Base-by-base conservation (phyloP, 2,329 filamentous ascomycete genomes). In the Colletotrichum horii region DNA sequence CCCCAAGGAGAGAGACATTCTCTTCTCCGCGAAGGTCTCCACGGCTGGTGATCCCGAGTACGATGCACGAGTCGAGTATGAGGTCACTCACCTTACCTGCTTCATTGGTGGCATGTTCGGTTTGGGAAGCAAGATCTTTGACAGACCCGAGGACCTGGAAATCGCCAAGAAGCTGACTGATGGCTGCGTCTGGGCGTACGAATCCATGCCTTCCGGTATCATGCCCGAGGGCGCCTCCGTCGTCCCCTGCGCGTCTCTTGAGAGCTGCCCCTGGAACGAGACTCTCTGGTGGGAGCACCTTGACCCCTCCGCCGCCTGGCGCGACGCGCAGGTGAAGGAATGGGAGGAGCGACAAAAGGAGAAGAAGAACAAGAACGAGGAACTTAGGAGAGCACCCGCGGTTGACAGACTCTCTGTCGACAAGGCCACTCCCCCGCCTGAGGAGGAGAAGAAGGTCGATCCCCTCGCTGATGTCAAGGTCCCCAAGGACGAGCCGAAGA, bases 61-160 rank as follows among this genome's bases (percentile, higher is more conserved):
- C 11, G 84, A 88, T 12, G 80, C 86, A 15, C 76, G 70, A 24
- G 88, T 87, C 16, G 83, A 92, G 62, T 95, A 93, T 80, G 90
- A 94, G 77, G 86, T 91, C 8, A 88, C 90, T 0, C 91, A 94
- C 80, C 85, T 94, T 67, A 92, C 91, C 6, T 94, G 93, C 81
- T 94, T 94, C 82, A 85, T 93, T 48, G 93, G 93, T 38, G 93
- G 92, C 79, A 94, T 94, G 93, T 91, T 93, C 74, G 93, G 88
- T 11, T 85, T 94, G 79, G 91, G 90, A 36, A 91, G 91, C 58
- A 92, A 91, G 80, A 89, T 94, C 55, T 93, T 94, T 76, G 86
- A 87, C 11, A 84, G 88, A 2, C 87, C 89, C 3, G 87, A 89
- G 28, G 92, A 94, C 79, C 84, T 94, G n/a, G 90, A 92, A 78